Conservation (phyloP, 2,329 filamentous ascomycete genomes). For the Setomelanomma holmii region DNA sequence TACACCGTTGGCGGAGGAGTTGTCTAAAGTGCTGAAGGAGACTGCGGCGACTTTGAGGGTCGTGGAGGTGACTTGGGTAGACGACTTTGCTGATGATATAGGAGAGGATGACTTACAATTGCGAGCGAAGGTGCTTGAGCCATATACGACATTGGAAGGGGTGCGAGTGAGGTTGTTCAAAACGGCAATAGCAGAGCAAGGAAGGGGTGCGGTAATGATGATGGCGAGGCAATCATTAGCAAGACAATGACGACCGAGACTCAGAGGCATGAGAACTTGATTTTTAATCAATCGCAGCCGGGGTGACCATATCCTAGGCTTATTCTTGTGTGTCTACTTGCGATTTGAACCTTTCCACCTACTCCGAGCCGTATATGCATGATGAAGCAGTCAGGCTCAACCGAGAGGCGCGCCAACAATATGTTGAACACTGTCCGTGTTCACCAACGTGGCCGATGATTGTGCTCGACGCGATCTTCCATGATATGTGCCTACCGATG, state of each 20-base stretch:
- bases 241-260: not conserved
- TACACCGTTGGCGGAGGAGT: not conserved
- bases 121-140: slow-evolving; percentile 8
- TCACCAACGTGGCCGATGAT: too few relatives aligned
- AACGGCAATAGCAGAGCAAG: not conserved
- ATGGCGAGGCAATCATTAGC: not conserved
- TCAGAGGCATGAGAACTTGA: too few relatives aligned
- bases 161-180: slow-evolving; percentile 1
- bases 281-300: too few relatives aligned
- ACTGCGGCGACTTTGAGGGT: slow-evolving; percentile 6
- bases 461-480: too few relatives aligned
- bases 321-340: too few relatives aligned
- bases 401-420: too few relatives aligned
- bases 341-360: too few relatives aligned
- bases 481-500: too few relatives aligned
- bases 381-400: too few relatives aligned
- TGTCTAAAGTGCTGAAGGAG: slow-evolving; percentile 9
- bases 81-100: slow-evolving; percentile 11
- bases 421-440: too few relatives aligned
- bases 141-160: slow-evolving; percentile 7
- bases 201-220: not conserved
- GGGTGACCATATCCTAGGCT: too few relatives aligned
- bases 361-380: too few relatives aligned
- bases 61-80: slow-evolving; percentile 15
- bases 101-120: slow-evolving; percentile 4